Base-by-base conservation (phyloP, 108 stramenopile genomes). In the Parietichytrium sp. region DNA sequence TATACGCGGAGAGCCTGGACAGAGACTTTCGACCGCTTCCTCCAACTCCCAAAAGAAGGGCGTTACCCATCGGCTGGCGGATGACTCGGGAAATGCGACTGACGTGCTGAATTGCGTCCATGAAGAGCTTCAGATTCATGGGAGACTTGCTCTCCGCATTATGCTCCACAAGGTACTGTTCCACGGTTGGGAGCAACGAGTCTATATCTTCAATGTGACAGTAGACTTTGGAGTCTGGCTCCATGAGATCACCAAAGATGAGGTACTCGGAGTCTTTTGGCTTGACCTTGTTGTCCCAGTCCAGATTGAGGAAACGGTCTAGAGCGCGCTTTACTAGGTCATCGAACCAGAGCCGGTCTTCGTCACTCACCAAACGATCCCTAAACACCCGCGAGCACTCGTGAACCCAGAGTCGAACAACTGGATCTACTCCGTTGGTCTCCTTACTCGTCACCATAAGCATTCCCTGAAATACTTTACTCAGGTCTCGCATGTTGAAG, bases 101-200 rank as follows among this genome's bases (percentile, higher is more conserved):
- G 2, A 92, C 90, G 80, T 91, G 90, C 86, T 91, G 87, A 29
- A 91, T 84, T 15, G 91, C 90, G 48, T 91, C 91, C 52, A 87
- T 51, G 82, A 92, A 92, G 84, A 92, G 86, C 33, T 91, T 27
- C 80, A 86, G 77, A 16, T 86, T 85, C 91, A 92, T 92, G 3
- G 90, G 90, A 29, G 79, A 52, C 82, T 90, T 90, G n/a, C 85
- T 86, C 47, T 92, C 91, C 29, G 79, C 85, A 83, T 92, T 92
- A 89, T 92, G 85, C 52, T 92, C 89, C 15, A 12, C 53, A 42
- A 92, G 83, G 54, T 86, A 90, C 83, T 87, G 86, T 54, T 89
- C 84, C 12, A 89, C 29, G 54, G 82, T 52, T n/a, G 47, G 83
- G 78, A 88, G 87, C 18, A 91, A 53, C 49, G 79, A 51, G 27